A percentile compares a stretch with the other conserved stretches of the same genome.
Evolutionary conservation across 1,284 basidiomycete species (phyloP).

Genomic region (Fomitopsis schrenkii): DNA sequence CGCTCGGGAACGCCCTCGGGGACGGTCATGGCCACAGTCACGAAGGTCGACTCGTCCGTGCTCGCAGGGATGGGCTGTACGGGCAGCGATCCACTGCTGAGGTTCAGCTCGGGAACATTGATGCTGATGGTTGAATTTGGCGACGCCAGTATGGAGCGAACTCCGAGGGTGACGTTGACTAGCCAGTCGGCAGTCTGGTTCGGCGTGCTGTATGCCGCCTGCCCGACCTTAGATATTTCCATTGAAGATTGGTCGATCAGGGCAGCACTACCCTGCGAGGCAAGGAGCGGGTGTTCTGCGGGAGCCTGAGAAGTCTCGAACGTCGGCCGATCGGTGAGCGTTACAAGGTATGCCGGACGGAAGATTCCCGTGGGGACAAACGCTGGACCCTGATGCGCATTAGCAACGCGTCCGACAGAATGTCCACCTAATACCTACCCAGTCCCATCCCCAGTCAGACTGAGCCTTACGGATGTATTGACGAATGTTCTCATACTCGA

Average conservation of each 20-base stretch:
- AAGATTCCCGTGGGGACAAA: constrained; percentile 53
- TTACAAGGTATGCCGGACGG: constrained; percentile 49
- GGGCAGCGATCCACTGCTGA: constrained; percentile 28
- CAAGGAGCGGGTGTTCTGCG: constrained; percentile 18
- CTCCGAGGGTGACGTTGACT: constrained; percentile 48
- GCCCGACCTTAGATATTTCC: constrained; percentile 51
- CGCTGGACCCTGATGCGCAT: constrained; percentile 43
- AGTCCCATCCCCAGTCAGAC: constrained; percentile 60
- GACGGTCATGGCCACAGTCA: constrained; percentile 42
- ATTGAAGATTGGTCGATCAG: constrained; percentile 51
- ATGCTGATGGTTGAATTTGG: constrained; percentile 35
- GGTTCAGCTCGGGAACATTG: constrained; percentile 42
- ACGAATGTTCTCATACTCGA: constrained; percentile 46
- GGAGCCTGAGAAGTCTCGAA: constrained; percentile 12
- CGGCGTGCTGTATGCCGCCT: constrained; percentile 35
- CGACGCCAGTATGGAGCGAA: constrained; percentile 39
- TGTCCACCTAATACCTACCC: constrained; percentile 31
- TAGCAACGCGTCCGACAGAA: neutral
- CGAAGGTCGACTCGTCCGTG: constrained; percentile 32
- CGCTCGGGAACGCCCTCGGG: constrained; percentile 42
- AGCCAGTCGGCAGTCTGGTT: constrained; percentile 49
- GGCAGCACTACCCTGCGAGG: constrained; percentile 27
- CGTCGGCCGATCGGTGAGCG: constrained; percentile 28
- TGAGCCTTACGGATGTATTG: constrained; percentile 48
- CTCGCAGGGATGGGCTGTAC: constrained; percentile 28